Base-by-base conservation (phyloP, 257 asterid genomes). In the Capsicum pubescens region DNA sequence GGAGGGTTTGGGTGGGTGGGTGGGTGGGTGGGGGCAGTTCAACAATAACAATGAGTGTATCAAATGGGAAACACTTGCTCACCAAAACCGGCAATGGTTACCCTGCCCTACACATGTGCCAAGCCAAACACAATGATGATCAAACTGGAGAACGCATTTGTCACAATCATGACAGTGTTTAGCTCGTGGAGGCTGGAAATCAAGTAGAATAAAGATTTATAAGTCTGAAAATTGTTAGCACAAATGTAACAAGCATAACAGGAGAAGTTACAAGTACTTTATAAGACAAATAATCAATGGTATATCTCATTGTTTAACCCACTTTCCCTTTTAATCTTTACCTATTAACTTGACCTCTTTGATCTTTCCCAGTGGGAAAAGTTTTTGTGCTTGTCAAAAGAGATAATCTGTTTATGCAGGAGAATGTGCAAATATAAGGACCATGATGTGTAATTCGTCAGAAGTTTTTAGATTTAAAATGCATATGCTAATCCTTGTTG, bases 71-170 rank as follows among this genome's bases (percentile, higher is more conserved):
- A 89, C 7, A 52, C 64, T 80, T 13, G 87, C 97, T 87, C 83
- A 97, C 99, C 98, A 97, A 88, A 97, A 97, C 54, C 91, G 92
- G 71, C 95, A 90, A 89, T 97, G 99, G 90, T 97, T 97, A 42
- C 92, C 91, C 88, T 85, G 97, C 82, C 99, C 99, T 80, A 97
- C 83, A 87, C 99, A 97, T 58, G 97, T 89, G 83, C 99, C 99
- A 70, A 97, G 98, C 98, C 99, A 97, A 85, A 93, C 98, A 83
- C 99, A 97, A 63, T 97, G 99, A 92, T 97, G 99, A 90, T 97
- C 99, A 90, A 95, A 97, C 88, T 97, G 98, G 92, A 97, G 98
- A 84, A 97, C 93, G 67, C 99, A 97, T 90, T 88, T 97, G 90
- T 95, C 95, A 83, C 99, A 97, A 86, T 95, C 99, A 85, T 93